Conservation (phyloP, 352 stramenopile genomes). For the Saprolegnia parasitica region DNA sequence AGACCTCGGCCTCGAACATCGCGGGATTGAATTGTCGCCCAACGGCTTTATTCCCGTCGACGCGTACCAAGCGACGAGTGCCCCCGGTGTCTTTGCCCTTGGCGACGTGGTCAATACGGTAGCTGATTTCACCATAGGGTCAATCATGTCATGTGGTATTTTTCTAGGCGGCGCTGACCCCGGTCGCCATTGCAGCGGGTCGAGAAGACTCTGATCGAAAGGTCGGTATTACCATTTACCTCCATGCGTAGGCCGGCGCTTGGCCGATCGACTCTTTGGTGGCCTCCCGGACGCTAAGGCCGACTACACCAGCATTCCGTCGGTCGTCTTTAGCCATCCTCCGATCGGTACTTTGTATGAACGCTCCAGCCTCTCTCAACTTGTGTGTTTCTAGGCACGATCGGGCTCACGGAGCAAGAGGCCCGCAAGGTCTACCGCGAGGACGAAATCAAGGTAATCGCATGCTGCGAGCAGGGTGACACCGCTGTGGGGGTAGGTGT, state of each 20-base stretch:
- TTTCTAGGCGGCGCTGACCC: constrained; percentile 65
- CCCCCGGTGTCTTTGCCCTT: constrained; percentile 70
- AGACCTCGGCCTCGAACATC: constrained; percentile 64
- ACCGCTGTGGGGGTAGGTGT: constrained; percentile 47
- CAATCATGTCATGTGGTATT: constrained; percentile 25
- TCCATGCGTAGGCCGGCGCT: constrained; percentile 34
- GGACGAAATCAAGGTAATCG: constrained; percentile 72
- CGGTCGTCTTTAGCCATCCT: constrained; percentile 95
- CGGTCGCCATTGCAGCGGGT: constrained; percentile 81
- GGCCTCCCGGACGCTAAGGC: constrained; percentile 47
- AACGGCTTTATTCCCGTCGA: constrained; percentile 80
- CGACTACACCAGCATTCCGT: constrained; percentile 91
- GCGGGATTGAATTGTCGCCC: constrained; percentile 54
- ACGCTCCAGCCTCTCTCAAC: neutral
- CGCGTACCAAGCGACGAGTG: constrained; percentile 88
- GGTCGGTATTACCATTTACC: neutral
- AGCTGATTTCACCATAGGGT: neutral
- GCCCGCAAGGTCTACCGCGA: constrained; percentile 84
- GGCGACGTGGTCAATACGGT: constrained; percentile 56
- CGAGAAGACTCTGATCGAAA: no score
- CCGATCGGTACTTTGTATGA: constrained; percentile 59
- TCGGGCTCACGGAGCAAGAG: constrained; percentile 89
- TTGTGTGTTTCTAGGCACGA: constrained; percentile 42
- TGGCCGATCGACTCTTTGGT: constrained; percentile 87
- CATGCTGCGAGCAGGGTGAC: neutral